Percentiles rank a stretch among this genome's conserved stretches.
phyloP scores from a whole-genome alignment of 352 stramenopile genomes.

The Globisporangium perplexum region DNA sequence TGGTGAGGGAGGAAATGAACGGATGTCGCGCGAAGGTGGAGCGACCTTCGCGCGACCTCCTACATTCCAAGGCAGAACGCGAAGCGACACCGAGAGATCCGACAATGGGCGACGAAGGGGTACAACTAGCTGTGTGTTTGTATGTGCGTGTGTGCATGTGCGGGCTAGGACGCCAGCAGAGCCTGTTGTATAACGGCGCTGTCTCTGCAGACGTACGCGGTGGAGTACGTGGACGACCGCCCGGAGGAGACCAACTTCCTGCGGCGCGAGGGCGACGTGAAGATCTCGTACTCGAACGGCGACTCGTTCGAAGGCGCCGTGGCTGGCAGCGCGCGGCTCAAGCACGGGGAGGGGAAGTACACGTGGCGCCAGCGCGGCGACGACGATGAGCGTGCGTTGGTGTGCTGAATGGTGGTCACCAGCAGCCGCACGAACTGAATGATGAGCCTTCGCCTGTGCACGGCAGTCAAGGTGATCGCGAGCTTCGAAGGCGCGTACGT shows the following conservation, averaged over 20 bases:
- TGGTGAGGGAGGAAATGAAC: neutral
- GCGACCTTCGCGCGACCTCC: neutral
- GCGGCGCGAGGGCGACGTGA: conserved; percentile 73
- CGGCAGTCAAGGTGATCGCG: conserved; percentile 46
- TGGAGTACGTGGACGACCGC: conserved; percentile 86
- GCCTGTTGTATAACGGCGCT: neutral
- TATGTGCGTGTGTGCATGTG: neutral
- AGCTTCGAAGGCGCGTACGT: conserved; percentile 87
- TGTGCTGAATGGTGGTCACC: too few relatives aligned
- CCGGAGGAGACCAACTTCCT: conserved; percentile 85
- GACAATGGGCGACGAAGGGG: conserved; percentile 48
- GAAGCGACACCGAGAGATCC: conserved; percentile 12
- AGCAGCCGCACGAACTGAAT: too few relatives aligned
- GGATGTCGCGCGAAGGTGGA: neutral
- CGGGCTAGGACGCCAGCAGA: neutral
- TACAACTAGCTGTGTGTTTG: too few relatives aligned
- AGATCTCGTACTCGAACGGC: conserved; percentile 88
- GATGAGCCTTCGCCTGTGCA: too few relatives aligned
- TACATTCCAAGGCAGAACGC: too few relatives aligned
- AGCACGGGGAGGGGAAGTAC: conserved; percentile 87
- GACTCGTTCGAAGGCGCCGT: conserved; percentile 90
- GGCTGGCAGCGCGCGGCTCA: conserved; percentile 52
- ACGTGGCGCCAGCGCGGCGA: conserved; percentile 68
- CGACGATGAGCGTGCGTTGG: conserved; percentile 47
- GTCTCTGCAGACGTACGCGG: conserved; percentile 48